Conservation (phyloP, 441 rosid genomes). For the Gossypium schwendimanii region DNA sequence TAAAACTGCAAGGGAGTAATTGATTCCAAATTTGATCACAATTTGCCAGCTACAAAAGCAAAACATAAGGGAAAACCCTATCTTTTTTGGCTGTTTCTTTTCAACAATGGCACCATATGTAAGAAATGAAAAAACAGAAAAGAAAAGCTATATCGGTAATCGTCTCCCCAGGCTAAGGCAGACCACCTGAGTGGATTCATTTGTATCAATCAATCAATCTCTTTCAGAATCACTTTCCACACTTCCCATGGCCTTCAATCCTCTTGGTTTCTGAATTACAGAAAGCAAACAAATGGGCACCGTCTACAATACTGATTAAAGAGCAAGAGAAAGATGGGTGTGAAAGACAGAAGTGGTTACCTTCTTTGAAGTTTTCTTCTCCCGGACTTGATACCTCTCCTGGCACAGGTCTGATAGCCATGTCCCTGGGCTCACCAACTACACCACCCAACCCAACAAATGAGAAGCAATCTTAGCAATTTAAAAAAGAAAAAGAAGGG, state of each 20-base stretch:
- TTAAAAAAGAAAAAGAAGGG: neutral
- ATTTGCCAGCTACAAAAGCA: neutral
- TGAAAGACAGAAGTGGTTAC: conserved; percentile 23
- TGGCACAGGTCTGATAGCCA: conserved; percentile 80
- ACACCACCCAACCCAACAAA: conserved; percentile 9
- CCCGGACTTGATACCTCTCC: conserved; percentile 84
- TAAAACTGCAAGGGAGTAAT: neutral
- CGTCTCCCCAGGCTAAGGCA: conserved; percentile 17
- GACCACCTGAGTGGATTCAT: neutral
- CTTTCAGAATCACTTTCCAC: conserved; percentile 49
- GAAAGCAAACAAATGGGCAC: neutral
- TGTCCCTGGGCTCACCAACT: conserved; percentile 88
- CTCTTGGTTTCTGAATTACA: conserved; percentile 68
- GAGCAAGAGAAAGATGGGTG: neutral
- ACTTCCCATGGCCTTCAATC: conserved; percentile 91
- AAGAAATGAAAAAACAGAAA: neutral
- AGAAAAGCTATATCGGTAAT: conserved; percentile 7
- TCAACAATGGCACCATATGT: neutral
- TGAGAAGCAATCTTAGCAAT: neutral
- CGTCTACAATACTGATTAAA: no score
- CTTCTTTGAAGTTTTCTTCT: conserved; percentile 87
- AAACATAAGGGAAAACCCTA: neutral
- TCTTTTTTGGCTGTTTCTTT: neutral
- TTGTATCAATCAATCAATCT: neutral
- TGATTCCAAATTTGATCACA: neutral